Percentiles rank a stretch among this genome's conserved stretches.
These are phyloP conservation scores for Friedmanniomyces endolithicus DNA, from an alignment of 495 filamentous ascomycete genomes.

Conservation along the genomic window DNA sequence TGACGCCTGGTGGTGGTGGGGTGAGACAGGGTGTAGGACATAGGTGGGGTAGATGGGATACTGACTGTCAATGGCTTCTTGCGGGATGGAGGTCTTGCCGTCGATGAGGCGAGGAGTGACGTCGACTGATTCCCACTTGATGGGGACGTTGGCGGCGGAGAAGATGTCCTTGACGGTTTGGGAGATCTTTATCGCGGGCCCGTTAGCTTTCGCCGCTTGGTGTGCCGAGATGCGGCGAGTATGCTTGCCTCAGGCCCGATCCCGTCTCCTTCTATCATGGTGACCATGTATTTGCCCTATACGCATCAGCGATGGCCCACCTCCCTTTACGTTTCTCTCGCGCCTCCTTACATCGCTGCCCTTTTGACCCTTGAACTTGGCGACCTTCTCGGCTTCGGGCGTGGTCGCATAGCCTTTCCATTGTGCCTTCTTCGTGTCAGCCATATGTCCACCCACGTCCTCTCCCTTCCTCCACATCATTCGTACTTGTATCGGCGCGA, in stretches of 20 bases:
- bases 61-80: conserved; percentile 65
- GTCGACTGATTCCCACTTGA: conserved; percentile 95
- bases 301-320: conserved; percentile 27
- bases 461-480: neutral
- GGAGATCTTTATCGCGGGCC: conserved; percentile 68
- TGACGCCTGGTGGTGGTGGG: conserved; percentile 42
- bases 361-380: conserved; percentile 84
- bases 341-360: conserved; percentile 59
- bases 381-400: conserved; percentile 58
- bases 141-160: conserved; percentile 79
- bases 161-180: conserved; percentile 98
- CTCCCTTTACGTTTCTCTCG: conserved; percentile 6
- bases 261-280: conserved; percentile 95
- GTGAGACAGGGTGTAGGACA: too few species aligned
- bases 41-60: too few species aligned
- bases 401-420: conserved; percentile 37
- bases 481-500: conserved; percentile 41
- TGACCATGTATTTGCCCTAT: conserved; percentile 89
- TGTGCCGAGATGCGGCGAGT: neutral
- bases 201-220: neutral
- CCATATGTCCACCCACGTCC: neutral
- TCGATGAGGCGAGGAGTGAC: conserved; percentile 86
- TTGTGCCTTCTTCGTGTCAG: conserved; percentile 8
- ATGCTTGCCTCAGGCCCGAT: conserved; percentile 54
- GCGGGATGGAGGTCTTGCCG: conserved; percentile 82